Evolutionary conservation across 306 rosid species (phyloP).

Genomic region (Quercus wislizeni): DNA sequence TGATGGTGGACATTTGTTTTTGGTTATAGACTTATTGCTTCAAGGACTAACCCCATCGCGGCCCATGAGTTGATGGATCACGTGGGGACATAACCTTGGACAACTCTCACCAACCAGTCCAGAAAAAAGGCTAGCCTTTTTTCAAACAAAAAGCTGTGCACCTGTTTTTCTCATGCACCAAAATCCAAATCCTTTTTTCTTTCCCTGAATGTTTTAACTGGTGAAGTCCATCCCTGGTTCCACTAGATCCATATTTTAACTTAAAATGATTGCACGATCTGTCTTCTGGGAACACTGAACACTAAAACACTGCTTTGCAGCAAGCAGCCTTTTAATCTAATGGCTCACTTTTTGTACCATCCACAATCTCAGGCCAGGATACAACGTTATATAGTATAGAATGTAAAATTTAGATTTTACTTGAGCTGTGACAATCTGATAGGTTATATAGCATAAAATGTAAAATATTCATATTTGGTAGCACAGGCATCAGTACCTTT

Average conservation of each 20-base stretch:
- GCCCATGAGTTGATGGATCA: neutral
- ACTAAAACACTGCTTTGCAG: neutral
- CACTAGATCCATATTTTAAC: neutral
- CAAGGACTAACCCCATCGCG: neutral
- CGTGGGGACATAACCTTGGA: neutral
- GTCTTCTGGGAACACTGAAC: neutral
- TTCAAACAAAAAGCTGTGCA: neutral
- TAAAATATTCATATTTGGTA: no score
- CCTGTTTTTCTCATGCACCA: neutral
- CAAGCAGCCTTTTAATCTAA: neutral
- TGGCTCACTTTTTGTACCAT: neutral
- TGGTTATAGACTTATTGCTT: no score
- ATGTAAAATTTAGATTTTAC: no score
- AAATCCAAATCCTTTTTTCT: no score
- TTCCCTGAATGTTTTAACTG: no score
- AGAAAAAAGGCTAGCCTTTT: neutral
- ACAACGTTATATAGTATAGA: neutral
- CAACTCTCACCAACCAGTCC: neutral
- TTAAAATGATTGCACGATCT: neutral
- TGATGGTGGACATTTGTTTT: no score
- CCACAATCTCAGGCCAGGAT: neutral
- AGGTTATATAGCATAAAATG: no score
- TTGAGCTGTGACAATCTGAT: no score
- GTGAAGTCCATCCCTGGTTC: no score
- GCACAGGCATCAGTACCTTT: no score